Base-by-base conservation (phyloP, 768 basidiomycete genomes). In the Jaapia argillacea region DNA sequence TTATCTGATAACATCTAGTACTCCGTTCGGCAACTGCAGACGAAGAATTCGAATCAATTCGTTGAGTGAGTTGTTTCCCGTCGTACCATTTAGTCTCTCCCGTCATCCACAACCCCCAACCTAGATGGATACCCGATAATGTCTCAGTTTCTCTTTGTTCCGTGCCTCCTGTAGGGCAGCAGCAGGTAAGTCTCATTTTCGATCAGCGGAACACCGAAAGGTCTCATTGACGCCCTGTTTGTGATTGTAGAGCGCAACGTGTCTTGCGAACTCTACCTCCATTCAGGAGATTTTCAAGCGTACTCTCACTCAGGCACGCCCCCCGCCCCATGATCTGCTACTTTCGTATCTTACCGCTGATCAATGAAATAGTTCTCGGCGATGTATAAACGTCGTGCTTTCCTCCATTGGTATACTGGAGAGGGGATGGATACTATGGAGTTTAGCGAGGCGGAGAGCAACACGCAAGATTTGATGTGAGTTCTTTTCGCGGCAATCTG, bases 371-470 rank as follows among this genome's bases (percentile, higher is more conserved):
- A 89, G 83, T 92, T 89, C 61, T 48, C 74, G 0, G 63, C 70
- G 4, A 91, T 93, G 86, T 92, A 75, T 64, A 86, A 83, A 58
- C 75, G 89, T 24, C 70, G 72, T 36, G 91, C 91, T 4, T 94
- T 87, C 71, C 61, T 93, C 45, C 88, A 92, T 58, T 91, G 88
- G 86, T 92, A 90, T 58, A 85, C 79, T 6, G 84, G 78, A 10
- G 90, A 93, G 59, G 90, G 90, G 35, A 92, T 93, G 91, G 91
- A 92, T 57, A 57, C 73, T 14, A 74, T 81, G 81, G 76, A 91
- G 62, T 89, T 91, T 61, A 74, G 83, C 0, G 88, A 91, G 59
- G 88, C 89, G 0, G 87, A 90, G 65, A 89, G 83, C 56, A 89
- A 90, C 57, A 67, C 75, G 2, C 72, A 70, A 2, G 89, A 91